Base-by-base conservation (phyloP, 164 flowering plant species). In the Aristolochia fimbriata region DNA sequence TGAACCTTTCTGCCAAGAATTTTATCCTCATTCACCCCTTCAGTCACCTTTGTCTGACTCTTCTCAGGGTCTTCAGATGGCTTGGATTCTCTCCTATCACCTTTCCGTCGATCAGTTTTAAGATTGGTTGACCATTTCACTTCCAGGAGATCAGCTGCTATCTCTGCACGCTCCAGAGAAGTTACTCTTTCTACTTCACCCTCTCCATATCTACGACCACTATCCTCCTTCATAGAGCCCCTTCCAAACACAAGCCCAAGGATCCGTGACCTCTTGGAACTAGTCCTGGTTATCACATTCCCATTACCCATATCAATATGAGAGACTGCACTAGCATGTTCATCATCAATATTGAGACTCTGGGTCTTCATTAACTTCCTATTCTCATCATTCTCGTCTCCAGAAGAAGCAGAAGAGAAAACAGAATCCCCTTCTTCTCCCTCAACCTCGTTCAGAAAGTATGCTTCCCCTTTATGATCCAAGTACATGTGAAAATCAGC, bases 401-500 rank as follows among this genome's bases (percentile, higher is more conserved):
- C 81, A 1, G 91, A 81, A n/a, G 88, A 85, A 8, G 72, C 65
- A 60, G 76, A 62, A 61, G 69, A 73, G 6, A 60, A 61, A 8
- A 58, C 66, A 9, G 73, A 58, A 19, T 69, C 86, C 41, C 62
- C 85, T 33, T 62, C 83, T 17, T 77, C 82, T n/a, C 70, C 81
- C 53, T 86, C 89, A 17, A 74, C 77, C 63, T 93, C 99, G 47
- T 58, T 71, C 43, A 93, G 76, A 73, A 93, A 93, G 69, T 71
- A 85, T 41, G 99, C 97, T 65, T 86, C 93, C 33, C 99, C 99
- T 70, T 76, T 88, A 56, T 76, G 80, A 80, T 88, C 86, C 81
- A 93, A 79, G 59, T 77, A 80, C 97, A 93, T 93, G 60, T 82
- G 76, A 59, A 93, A 85, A 57, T 67, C 68, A 8, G 95, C 87